Evolutionary conservation across 352 stramenopile genomes (phyloP), one percentile per base, ranked within the genome.

Genomic region (Nothophytophthora sp.): DNA sequence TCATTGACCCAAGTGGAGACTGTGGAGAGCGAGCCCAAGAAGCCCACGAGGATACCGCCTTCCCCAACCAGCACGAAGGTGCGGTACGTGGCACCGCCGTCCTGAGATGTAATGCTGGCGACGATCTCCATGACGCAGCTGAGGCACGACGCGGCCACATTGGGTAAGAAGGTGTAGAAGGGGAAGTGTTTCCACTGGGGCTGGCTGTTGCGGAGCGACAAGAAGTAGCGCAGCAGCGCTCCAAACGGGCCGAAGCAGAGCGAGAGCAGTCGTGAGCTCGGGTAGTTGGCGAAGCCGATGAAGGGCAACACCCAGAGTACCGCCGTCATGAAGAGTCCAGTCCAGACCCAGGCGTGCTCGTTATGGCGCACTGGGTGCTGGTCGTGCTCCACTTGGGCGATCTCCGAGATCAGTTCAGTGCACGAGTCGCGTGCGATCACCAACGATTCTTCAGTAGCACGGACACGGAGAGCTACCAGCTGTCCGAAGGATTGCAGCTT

Each of bases 1-100:
- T 88, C 77, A 45, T 82, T 72, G 23, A 86, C 63, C 77, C 77
- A 88, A 23, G 74, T 82, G 12, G 77, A 88, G 8, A 88, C 77
- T 3, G 77, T 88, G 29, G 77, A 88, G 23, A 88, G 64, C 24
- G 77, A 88, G n/a, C 77, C 77, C 2, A 83, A 52, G 23, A 88
- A 77, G 33, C 77, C 77, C 12, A 81, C 69, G 32, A 79, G 48
- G 28, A 76, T 45, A 24, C 55, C 70, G 29, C 73, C 70, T 59
- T 82, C 56, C 5, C 73, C 73, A 24, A 68, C 60, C 44, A 86
- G 54, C 18, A 80, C 56, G 34, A 73, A 87, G 37, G 63, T 48
- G 11, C 64, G 55, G 50, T 74, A 79, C 4, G 59, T 34, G 27
- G 60, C 52, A 23, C 29, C 53, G 25, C 62, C 59, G 27, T 70